Evolutionary conservation across 140 eudicot species (phyloP).

Genomic region (Ambrosia hybrid): DNA sequence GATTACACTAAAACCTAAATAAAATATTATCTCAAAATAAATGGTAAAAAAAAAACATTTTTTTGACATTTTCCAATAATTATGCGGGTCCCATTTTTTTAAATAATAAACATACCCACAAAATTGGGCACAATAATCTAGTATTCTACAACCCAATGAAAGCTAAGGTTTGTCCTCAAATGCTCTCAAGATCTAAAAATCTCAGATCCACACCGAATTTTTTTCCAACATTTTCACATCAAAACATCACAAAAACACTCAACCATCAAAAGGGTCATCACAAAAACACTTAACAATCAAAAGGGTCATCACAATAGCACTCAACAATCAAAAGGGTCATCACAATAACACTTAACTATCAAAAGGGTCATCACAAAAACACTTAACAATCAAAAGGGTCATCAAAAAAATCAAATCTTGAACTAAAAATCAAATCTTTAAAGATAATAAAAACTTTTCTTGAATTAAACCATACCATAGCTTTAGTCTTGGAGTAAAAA

Average conservation of each 20-base stretch:
- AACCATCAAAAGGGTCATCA: no score
- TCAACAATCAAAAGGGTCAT: neutral
- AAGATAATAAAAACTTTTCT: neutral
- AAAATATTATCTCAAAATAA: neutral
- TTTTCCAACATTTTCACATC: neutral
- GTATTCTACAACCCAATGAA: slow-evolving; percentile 13
- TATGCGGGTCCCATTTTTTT: slow-evolving; percentile 4
- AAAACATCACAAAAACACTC: neutral
- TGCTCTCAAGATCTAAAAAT: slow-evolving; percentile 15
- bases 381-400: neutral
- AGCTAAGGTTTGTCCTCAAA: slow-evolving; percentile 5
- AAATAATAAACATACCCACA: slow-evolving; percentile 1
- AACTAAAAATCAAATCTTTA: neutral
- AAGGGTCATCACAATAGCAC: no score
- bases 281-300: no score
- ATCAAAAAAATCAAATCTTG: slow-evolving; percentile 16
- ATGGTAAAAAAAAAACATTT: neutral
- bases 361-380: no score
- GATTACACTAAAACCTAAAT: neutral
- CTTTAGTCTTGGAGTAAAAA: slow-evolving; percentile 68
- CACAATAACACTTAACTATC: neutral
- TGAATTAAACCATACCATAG: slow-evolving; percentile 41
- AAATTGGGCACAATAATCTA: neutral
- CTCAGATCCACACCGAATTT: slow-evolving; percentile 5
- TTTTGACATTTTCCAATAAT: neutral